These are phyloP conservation scores for Penicillium concentricum DNA, from an alignment of 2,329 filamentous ascomycete species.

Conservation along the genomic window DNA sequence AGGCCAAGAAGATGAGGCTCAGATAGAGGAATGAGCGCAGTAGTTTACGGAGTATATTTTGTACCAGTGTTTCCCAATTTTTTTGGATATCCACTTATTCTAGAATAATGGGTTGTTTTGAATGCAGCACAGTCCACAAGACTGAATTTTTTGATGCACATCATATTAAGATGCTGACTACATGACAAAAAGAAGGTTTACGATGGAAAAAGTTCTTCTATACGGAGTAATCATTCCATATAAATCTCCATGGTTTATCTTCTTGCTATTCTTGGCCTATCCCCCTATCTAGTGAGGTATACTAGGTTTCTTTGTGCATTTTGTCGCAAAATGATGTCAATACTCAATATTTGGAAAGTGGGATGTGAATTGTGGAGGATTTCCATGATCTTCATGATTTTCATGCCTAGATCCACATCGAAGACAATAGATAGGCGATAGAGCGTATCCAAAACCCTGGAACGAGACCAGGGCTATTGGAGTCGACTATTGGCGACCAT, in stretches of 20 bases:
- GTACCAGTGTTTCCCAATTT: not conserved
- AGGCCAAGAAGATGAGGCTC: not conserved
- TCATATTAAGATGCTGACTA: not conserved
- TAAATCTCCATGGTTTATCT: not conserved
- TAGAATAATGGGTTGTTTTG: not conserved
- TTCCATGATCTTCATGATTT: not conserved
- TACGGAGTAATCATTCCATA: not conserved
- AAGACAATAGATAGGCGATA: slow-evolving; percentile 4
- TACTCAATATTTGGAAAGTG: not conserved
- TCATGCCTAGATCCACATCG: slow-evolving; percentile 1
- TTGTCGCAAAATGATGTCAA: not conserved
- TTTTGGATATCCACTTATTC: not conserved
- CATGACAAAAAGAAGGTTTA: not conserved
- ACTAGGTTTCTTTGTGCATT: not conserved
- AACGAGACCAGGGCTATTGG: slow-evolving; percentile 5
- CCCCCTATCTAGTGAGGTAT: too few species aligned
- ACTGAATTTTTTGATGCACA: not conserved
- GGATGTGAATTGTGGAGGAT: not conserved
- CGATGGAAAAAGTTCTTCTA: not conserved
- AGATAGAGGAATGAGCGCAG: not conserved
- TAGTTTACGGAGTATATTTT: not conserved
- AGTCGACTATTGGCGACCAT: slow-evolving; percentile 23
- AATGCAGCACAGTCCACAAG: not conserved
- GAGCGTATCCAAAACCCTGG: slow-evolving; percentile 14
- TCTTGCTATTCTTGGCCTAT: not conserved